phyloP scores from a whole-genome alignment of 2,329 filamentous ascomycete species.

The Pyricularia sp. region DNA sequence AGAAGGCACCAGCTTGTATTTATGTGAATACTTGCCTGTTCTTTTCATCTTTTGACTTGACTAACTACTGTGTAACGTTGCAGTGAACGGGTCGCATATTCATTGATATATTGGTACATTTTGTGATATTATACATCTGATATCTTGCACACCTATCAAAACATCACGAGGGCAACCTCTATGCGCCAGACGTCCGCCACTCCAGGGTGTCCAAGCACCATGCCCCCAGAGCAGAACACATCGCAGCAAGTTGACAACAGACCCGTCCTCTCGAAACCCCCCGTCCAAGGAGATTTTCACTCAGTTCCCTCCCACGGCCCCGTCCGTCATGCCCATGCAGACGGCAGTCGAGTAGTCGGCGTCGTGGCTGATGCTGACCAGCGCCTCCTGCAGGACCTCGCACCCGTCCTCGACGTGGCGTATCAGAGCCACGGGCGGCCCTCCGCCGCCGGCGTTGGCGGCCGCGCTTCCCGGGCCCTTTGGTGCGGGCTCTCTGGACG shows the following conservation, averaged over 20 bases:
- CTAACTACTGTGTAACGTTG: background rate
- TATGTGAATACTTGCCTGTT: background rate
- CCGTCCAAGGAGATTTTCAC: background rate
- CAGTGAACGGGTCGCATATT: background rate
- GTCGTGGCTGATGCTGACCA: slow-evolving; percentile 79
- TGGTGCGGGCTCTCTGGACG: slow-evolving; percentile 6
- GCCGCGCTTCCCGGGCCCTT: slow-evolving; percentile 13
- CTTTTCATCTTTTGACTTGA: background rate
- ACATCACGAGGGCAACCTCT: background rate
- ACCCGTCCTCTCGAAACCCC: no score
- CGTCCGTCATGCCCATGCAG: slow-evolving; percentile 33
- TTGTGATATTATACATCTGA: background rate
- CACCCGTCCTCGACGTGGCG: slow-evolving; percentile 10
- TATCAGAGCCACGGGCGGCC: slow-evolving; percentile 31
- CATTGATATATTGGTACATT: background rate
- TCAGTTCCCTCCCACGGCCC: background rate
- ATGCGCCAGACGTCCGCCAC: background rate
- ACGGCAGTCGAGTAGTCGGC: slow-evolving; percentile 65
- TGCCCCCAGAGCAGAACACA: no score
- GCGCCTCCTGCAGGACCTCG: slow-evolving; percentile 37
- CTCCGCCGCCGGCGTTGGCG: slow-evolving; percentile 8
- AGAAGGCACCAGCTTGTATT: background rate
- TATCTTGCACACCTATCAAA: background rate
- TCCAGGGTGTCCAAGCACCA: no score
- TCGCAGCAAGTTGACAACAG: no score